phyloP scores from a whole-genome alignment of 2,329 filamentous ascomycete species.

The Stagonosporopsis tanaceti region DNA sequence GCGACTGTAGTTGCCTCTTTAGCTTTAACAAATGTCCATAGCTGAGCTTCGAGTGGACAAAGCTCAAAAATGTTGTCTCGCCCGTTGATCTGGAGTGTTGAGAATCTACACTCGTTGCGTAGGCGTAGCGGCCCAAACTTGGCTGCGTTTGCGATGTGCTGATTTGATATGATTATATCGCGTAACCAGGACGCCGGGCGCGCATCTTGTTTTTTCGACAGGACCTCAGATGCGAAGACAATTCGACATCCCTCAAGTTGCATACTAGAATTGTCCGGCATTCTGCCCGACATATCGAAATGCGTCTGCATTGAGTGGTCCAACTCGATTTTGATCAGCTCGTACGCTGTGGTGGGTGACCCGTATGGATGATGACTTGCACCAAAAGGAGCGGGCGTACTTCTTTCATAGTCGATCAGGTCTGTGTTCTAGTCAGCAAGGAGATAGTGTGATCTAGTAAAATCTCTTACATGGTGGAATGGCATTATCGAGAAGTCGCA shows the following conservation, averaged over 20 bases:
- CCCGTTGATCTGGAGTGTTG: constrained; percentile 11
- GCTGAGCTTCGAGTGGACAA: constrained; percentile 32
- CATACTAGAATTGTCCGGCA: constrained; percentile 34
- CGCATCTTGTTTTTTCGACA: constrained; percentile 13
- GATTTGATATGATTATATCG: constrained; percentile 35
- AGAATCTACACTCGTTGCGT: constrained; percentile 21
- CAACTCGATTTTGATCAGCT: constrained; percentile 36
- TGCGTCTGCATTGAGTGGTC: constrained; percentile 33
- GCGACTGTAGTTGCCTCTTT: constrained; percentile 8
- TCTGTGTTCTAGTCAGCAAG: constrained; percentile 20
- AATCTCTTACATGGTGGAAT: constrained; percentile 31
- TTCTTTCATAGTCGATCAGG: constrained; percentile 32
- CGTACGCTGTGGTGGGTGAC: constrained; percentile 36
- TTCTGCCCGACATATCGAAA: constrained; percentile 27
- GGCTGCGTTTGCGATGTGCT: constrained; percentile 26
- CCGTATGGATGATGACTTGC: constrained; percentile 32
- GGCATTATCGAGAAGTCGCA: constrained; percentile 28
- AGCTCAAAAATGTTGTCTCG: constrained; percentile 32
- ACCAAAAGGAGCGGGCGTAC: constrained; percentile 31
- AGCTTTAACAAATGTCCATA: constrained; percentile 26
- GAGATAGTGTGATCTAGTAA: neutral
- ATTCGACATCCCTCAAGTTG: constrained; percentile 40
- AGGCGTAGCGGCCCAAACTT: constrained; percentile 33
- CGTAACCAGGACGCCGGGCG: constrained; percentile 31
- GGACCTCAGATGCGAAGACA: constrained; percentile 35